Evolutionary conservation across 225 moss, liverwort and hornwort species (phyloP).

Genomic region (Lunularia cruciata): DNA sequence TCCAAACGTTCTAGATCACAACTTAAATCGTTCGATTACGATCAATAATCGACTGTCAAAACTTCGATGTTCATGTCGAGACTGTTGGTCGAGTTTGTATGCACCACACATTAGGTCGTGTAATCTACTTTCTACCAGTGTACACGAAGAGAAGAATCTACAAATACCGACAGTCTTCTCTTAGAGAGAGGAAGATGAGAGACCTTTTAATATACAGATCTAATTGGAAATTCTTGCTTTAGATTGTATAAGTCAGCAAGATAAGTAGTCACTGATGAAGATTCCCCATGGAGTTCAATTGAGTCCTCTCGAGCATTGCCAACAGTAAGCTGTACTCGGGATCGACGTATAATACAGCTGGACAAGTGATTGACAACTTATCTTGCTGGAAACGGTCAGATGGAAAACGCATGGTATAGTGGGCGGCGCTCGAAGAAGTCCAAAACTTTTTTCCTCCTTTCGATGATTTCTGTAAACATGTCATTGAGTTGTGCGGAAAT

Average conservation of each 20-base stretch:
- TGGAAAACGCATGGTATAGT: conserved; percentile 6
- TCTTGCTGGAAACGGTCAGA: neutral
- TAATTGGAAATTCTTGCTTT: too few species aligned
- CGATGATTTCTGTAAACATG: conserved; percentile 17
- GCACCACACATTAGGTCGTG: neutral
- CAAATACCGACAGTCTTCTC: neutral
- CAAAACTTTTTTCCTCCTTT: conserved; percentile 24
- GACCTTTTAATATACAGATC: too few species aligned
- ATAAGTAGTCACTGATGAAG: too few species aligned
- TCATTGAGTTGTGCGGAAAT: conserved; percentile 27
- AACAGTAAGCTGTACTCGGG: too few species aligned
- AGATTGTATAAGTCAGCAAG: too few species aligned
- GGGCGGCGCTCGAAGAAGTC: conserved; percentile 10
- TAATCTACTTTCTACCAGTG: neutral
- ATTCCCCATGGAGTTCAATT: neutral
- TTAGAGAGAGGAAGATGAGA: neutral
- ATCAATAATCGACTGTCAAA: neutral
- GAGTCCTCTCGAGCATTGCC: neutral
- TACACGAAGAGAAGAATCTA: too few species aligned
- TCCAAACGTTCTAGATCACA: neutral
- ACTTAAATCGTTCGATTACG: neutral
- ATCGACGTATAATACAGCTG: neutral
- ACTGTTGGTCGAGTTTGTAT: neutral
- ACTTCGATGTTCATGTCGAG: neutral
- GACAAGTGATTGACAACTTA: neutral